Evolutionary conservation across 2,329 filamentous ascomycete genomes (phyloP).

Genomic region (Orbilia brochopaga): DNA sequence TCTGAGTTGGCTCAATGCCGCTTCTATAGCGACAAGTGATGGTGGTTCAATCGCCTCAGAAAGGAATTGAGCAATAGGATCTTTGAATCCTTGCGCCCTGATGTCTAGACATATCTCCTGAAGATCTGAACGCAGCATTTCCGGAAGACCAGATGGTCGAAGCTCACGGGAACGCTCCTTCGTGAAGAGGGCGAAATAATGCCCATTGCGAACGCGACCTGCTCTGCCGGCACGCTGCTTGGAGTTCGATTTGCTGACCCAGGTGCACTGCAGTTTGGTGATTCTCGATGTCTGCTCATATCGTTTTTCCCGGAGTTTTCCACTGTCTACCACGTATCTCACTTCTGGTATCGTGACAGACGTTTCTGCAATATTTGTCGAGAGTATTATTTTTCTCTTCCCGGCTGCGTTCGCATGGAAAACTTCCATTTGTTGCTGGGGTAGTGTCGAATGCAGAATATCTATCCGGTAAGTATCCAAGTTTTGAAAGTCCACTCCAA

Average conservation of each 20-base stretch:
- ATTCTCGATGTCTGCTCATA: slow-evolving; percentile 59
- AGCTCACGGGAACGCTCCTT: slow-evolving; percentile 54
- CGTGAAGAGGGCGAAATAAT: slow-evolving; percentile 62
- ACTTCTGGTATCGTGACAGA: slow-evolving; percentile 64
- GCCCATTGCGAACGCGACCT: slow-evolving; percentile 61
- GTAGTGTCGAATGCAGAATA: slow-evolving; percentile 61
- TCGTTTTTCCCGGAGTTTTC: slow-evolving; percentile 57
- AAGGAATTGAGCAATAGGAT: slow-evolving; percentile 59
- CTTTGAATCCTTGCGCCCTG: slow-evolving; percentile 58
- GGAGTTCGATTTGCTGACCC: slow-evolving; percentile 62
- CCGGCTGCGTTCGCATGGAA: slow-evolving; percentile 59
- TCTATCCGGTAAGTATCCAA: slow-evolving; percentile 59
- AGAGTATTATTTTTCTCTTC: slow-evolving; percentile 62
- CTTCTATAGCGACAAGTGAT: slow-evolving; percentile 56
- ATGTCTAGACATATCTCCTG: slow-evolving; percentile 60
- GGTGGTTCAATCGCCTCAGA: slow-evolving; percentile 61
- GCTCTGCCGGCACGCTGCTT: slow-evolving; percentile 63
- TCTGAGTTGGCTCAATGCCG: slow-evolving; percentile 59
- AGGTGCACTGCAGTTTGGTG: slow-evolving; percentile 59
- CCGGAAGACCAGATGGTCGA: slow-evolving; percentile 56
- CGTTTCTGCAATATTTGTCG: slow-evolving; percentile 64
- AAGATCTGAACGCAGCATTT: slow-evolving; percentile 60
- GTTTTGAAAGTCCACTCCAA: slow-evolving; percentile 60
- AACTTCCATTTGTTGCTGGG: slow-evolving; percentile 60
- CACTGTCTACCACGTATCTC: slow-evolving; percentile 62